phyloP scores from a whole-genome alignment of 2,329 filamentous ascomycete species.

The Phialophora chinensis region DNA sequence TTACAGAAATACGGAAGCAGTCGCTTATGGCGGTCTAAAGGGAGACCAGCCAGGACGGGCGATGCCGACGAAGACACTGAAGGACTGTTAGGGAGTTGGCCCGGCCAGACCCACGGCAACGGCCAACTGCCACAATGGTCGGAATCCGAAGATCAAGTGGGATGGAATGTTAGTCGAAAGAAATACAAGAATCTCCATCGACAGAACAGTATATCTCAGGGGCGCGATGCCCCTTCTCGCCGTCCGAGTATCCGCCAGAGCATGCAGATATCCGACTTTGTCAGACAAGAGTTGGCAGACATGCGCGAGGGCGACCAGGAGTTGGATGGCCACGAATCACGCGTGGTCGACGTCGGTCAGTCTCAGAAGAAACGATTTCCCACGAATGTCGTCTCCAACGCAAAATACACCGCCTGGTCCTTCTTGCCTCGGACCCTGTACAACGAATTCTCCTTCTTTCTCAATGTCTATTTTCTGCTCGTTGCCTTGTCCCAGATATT shows the following conservation, averaged over 20 bases:
- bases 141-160: slow-evolving; percentile 61
- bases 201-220: slow-evolving; percentile 18
- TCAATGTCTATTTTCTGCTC: slow-evolving; percentile 98
- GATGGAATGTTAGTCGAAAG: slow-evolving; percentile 44
- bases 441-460: slow-evolving; percentile 99
- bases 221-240: slow-evolving; percentile 30
- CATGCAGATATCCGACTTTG: slow-evolving; percentile 41
- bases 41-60: slow-evolving; percentile 18
- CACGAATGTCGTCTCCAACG: slow-evolving; percentile 90
- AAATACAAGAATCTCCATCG: slow-evolving; percentile 17
- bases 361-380: slow-evolving; percentile 78
- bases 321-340: slow-evolving; percentile 59
- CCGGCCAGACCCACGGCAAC: slow-evolving; percentile 25
- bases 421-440: slow-evolving; percentile 94
- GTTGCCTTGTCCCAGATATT: slow-evolving; percentile 94
- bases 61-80: slow-evolving; percentile 70
- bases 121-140: slow-evolving; percentile 42
- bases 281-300: slow-evolving; percentile 38
- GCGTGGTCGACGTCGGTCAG: slow-evolving; percentile 77
- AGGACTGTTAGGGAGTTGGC: slow-evolving; percentile 61
- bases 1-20: slow-evolving; percentile 54
- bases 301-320: slow-evolving; percentile 46
- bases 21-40: slow-evolving; percentile 35
- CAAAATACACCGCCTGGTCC: slow-evolving; percentile 94
- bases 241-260: slow-evolving; percentile 68